phyloP scores from a whole-genome alignment of 257 asterid genomes.

The Fraxinus anomala region DNA sequence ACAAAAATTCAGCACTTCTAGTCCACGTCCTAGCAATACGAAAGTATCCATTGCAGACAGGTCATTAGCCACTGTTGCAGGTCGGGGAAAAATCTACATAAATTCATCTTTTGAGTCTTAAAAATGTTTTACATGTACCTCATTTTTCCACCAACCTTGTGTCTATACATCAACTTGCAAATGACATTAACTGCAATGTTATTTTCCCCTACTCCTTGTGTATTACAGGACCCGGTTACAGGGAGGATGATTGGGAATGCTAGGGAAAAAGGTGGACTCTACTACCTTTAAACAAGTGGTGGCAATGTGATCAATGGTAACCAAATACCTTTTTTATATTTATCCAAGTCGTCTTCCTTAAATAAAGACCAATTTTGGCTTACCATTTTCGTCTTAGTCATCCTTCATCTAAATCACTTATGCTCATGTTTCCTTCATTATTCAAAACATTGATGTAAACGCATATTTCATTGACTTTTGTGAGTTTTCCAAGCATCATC shows the following conservation, averaged over 20 bases:
- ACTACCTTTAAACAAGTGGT: not conserved
- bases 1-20: not conserved
- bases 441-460: not conserved
- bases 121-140: not conserved
- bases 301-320: not conserved
- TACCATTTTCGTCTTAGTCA: no score
- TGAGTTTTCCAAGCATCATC: not conserved
- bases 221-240: not conserved
- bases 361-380: no score
- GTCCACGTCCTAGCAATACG: not conserved
- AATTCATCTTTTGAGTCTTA: not conserved
- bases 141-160: not conserved
- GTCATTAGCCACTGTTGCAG: not conserved
- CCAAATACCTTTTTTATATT: no score
- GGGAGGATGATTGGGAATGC: not conserved
- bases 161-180: not conserved
- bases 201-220: not conserved
- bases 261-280: not conserved
- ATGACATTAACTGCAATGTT: not conserved
- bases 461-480: not conserved
- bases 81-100: not conserved
- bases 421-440: not conserved
- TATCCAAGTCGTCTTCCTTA: no score
- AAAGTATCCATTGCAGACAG: not conserved
- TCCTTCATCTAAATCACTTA: no score